Evolutionary conservation across 371 early-diverging fungal genomes (phyloP).

Genomic region (Rhizopus microsporus): DNA sequence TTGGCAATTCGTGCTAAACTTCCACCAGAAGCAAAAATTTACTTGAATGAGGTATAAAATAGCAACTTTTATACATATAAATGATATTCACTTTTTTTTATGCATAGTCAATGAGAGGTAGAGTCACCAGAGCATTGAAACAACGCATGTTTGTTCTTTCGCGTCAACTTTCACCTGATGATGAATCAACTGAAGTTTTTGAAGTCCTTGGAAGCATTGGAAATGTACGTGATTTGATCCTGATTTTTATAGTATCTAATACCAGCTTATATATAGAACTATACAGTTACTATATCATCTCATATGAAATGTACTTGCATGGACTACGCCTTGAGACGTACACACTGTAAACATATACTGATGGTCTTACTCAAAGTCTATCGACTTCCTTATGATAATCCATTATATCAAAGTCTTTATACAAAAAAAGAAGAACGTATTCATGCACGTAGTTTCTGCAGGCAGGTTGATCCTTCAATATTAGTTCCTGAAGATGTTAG

Average conservation of each 20-base stretch:
- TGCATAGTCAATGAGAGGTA: slow-evolving; percentile 22
- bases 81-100: background rate
- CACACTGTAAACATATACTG: slow-evolving; percentile 40
- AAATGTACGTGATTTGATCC: slow-evolving; percentile 23
- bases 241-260: background rate
- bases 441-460: background rate
- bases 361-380: slow-evolving; percentile 37
- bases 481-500: slow-evolving; percentile 12
- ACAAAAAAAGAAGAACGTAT: slow-evolving; percentile 6
- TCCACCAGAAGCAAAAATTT: slow-evolving; percentile 14
- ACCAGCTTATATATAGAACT: slow-evolving; percentile 16
- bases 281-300: slow-evolving; percentile 25
- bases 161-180: slow-evolving; percentile 1
- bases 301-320: slow-evolving; percentile 26
- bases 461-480: slow-evolving; percentile 17
- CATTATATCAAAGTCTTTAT: background rate
- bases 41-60: slow-evolving; percentile 4
- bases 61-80: background rate
- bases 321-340: slow-evolving; percentile 17
- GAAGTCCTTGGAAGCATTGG: slow-evolving; percentile 42
- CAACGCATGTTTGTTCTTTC: slow-evolving; percentile 37
- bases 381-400: slow-evolving; percentile 12
- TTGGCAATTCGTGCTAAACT: background rate
- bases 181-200: slow-evolving; percentile 16
- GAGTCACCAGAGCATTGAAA: slow-evolving; percentile 25